A percentile compares a stretch with the other conserved stretches of the same genome.
Evolutionary conservation across 2,329 filamentous ascomycete genomes (phyloP).

Genomic region (Pseudocercospora vitis): DNA sequence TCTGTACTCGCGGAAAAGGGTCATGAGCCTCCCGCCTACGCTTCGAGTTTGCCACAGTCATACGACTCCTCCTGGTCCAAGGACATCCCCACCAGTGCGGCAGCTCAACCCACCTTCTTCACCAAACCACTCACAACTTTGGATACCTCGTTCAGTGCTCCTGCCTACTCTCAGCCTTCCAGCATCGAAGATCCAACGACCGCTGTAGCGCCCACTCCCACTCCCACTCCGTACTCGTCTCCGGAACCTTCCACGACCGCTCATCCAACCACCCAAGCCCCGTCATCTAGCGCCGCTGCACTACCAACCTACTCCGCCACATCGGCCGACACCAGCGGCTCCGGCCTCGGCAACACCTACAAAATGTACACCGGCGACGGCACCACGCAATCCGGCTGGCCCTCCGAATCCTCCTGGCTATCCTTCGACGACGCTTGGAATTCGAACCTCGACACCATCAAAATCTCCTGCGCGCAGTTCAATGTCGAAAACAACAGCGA

Average conservation of each 20-base stretch:
- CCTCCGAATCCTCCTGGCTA: conserved; percentile 27
- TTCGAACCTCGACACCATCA: conserved; percentile 40
- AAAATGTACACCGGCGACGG: conserved; percentile 31
- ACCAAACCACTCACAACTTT: conserved; percentile 7
- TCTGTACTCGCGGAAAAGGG: conserved; percentile 12
- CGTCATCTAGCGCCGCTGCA: conserved; percentile 10
- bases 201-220: conserved; percentile 6
- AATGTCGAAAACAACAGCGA: conserved; percentile 41
- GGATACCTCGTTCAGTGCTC: conserved; percentile 6
- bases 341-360: conserved; percentile 23
- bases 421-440: conserved; percentile 36
- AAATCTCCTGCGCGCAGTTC: conserved; percentile 42
- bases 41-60: background rate
- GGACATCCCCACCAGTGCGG: background rate
- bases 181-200: conserved; percentile 1
- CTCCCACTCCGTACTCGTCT: conserved; percentile 9
- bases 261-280: conserved; percentile 6
- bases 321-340: conserved; percentile 10
- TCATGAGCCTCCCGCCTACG: conserved; percentile 7
- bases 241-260: conserved; percentile 6
- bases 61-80: background rate
- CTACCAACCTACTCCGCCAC: conserved; percentile 9
- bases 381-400: conserved; percentile 29
- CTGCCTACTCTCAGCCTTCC: conserved; percentile 5
- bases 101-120: conserved; percentile 9